phyloP scores from a whole-genome alignment of 1,284 basidiomycete species.

The Fistulina hepatica region DNA sequence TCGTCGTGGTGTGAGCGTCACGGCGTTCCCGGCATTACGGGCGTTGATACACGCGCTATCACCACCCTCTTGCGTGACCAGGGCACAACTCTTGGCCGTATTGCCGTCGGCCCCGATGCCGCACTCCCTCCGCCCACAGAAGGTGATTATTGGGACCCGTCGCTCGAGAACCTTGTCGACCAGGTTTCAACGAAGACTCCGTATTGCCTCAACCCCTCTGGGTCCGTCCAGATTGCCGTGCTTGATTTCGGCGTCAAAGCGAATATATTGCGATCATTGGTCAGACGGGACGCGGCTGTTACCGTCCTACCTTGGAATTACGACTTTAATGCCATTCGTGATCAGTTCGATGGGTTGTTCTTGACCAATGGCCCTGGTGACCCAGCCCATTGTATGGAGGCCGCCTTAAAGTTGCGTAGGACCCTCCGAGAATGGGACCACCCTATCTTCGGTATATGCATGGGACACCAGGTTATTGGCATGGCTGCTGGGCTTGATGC shows the following conservation, averaged over 20 bases:
- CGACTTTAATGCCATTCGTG: conserved; percentile 86
- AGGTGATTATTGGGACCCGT: conserved; percentile 87
- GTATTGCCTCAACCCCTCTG: conserved; percentile 81
- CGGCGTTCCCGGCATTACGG: conserved; percentile 88
- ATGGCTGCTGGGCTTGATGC: conserved; percentile 95
- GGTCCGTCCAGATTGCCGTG: conserved; percentile 86
- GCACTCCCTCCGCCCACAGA: conserved; percentile 46
- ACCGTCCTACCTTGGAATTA: conserved; percentile 97
- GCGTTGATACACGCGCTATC: conserved; percentile 95
- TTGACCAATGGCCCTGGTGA: conserved; percentile 96
- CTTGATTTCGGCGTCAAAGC: conserved; percentile 96
- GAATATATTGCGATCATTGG: conserved; percentile 89
- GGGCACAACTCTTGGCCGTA: conserved; percentile 90
- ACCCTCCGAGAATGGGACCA: conserved; percentile 84
- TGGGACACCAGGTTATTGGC: conserved; percentile 97
- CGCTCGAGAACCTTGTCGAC: conserved; percentile 85
- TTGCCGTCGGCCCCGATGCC: conserved; percentile 76
- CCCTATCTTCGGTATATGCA: conserved; percentile 97
- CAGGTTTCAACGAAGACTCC: conserved; percentile 82
- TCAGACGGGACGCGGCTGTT: conserved; percentile 83
- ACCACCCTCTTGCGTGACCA: conserved; percentile 91
- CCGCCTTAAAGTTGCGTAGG: conserved; percentile 68
- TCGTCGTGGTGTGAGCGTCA: conserved; percentile 90
- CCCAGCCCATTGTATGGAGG: conserved; percentile 83
- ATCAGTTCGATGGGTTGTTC: conserved; percentile 93